Conservation (phyloP, 2,329 filamentous ascomycete genomes). For the Chaetothyriales sp. region DNA sequence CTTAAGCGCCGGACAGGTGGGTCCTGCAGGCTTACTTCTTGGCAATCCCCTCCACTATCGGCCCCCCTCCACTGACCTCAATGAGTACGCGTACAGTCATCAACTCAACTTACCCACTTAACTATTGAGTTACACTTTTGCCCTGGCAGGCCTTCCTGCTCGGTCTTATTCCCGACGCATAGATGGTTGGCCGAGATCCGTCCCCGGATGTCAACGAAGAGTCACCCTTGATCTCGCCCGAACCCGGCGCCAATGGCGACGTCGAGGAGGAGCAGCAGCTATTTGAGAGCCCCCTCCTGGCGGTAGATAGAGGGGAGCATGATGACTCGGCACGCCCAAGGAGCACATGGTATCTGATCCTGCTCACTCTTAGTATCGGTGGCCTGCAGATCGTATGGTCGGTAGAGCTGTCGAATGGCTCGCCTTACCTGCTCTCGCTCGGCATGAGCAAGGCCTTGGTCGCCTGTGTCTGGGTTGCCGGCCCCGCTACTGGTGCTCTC, state of each 20-base stretch:
- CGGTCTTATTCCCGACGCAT: neutral
- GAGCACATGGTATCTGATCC: slow-evolving; percentile 69
- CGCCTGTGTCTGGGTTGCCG: slow-evolving; percentile 72
- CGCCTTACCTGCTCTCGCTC: slow-evolving; percentile 64
- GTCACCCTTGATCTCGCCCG: slow-evolving; percentile 13
- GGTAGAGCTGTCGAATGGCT: slow-evolving; percentile 85
- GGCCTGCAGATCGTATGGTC: slow-evolving; percentile 92
- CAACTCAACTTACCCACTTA: too few species aligned
- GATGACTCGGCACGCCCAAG: slow-evolving; percentile 35
- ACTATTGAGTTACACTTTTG: too few species aligned
- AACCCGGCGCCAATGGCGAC: slow-evolving; percentile 4
- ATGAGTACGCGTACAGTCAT: too few species aligned
- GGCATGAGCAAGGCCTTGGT: slow-evolving; percentile 71
- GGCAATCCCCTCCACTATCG: too few species aligned
- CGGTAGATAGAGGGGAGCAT: slow-evolving; percentile 2
- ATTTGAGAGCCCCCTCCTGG: slow-evolving; percentile 6
- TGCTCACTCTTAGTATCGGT: slow-evolving; percentile 74
- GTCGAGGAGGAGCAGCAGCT: slow-evolving; percentile 4
- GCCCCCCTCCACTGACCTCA: too few species aligned
- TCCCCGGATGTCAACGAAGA: slow-evolving; percentile 11
- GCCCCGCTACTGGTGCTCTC: slow-evolving; percentile 60
- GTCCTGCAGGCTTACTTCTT: too few species aligned
- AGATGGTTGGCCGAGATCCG: slow-evolving; percentile 12
- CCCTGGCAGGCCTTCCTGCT: neutral
- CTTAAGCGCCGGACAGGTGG: too few species aligned